phyloP scores from a whole-genome alignment of 192 early-diverging fungal genomes.

The Linderina pennispora region DNA sequence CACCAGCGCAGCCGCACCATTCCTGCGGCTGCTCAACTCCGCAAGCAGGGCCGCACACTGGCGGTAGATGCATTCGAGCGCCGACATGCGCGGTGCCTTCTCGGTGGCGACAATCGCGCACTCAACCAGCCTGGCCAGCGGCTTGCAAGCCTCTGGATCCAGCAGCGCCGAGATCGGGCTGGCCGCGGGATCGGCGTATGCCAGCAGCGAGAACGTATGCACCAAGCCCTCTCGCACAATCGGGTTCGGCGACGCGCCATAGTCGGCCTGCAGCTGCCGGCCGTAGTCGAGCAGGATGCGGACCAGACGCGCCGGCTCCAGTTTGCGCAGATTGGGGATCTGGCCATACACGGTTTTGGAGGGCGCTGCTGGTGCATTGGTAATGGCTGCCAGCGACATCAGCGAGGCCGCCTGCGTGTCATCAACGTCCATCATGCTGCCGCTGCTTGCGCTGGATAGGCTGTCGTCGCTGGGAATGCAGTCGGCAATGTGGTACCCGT shows the following conservation, averaged over 20 bases:
- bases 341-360: constrained; percentile 15
- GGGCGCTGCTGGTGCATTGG: constrained; percentile 20
- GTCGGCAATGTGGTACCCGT: constrained; percentile 22
- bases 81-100: constrained; percentile 50
- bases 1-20: constrained; percentile 40
- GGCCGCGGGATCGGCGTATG: constrained; percentile 56
- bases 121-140: constrained; percentile 62
- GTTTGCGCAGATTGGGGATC: constrained; percentile 15
- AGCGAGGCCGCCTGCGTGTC: constrained; percentile 25
- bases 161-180: constrained; percentile 50
- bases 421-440: constrained; percentile 50
- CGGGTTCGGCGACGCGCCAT: constrained; percentile 34
- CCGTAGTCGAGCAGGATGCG: constrained; percentile 46
- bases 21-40: constrained; percentile 33
- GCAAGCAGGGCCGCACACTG: constrained; percentile 29
- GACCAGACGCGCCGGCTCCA: constrained; percentile 33
- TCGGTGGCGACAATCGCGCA: constrained; percentile 60
- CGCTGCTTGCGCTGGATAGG: background rate
- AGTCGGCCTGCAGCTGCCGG: constrained; percentile 53
- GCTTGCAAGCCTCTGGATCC: constrained; percentile 48
- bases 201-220: constrained; percentile 66
- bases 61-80: constrained; percentile 48
- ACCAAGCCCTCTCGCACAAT: constrained; percentile 45
- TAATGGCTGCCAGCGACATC: constrained; percentile 25
- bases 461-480: constrained; percentile 30